Conservation (phyloP, 768 basidiomycete species). For the Lactarius deliciosus region DNA sequence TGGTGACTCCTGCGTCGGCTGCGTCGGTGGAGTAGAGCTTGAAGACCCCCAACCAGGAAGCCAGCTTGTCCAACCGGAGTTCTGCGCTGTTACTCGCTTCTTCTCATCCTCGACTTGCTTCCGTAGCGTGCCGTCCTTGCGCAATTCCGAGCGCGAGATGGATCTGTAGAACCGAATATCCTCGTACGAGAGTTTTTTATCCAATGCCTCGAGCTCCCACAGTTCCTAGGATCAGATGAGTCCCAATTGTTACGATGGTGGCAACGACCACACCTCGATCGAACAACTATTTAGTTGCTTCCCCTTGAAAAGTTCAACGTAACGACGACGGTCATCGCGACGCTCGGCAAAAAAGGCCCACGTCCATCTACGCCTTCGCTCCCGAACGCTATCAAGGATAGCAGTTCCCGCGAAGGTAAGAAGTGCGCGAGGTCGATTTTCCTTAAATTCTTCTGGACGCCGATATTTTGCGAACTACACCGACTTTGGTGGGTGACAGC, state of each 20-base stretch:
- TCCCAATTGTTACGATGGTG: constrained; percentile 10
- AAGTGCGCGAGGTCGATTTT: constrained; percentile 64
- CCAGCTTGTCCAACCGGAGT: constrained; percentile 68
- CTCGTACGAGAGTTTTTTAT: constrained; percentile 84
- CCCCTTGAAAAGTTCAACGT: constrained; percentile 83
- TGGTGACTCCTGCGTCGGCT: constrained; percentile 49
- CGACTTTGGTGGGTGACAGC: constrained; percentile 13
- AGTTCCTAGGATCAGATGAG: constrained; percentile 44
- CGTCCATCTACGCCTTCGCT: constrained; percentile 82
- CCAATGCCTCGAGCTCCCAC: constrained; percentile 58
- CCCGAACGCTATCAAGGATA: constrained; percentile 79
- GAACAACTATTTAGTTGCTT: constrained; percentile 55
- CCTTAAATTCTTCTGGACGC: constrained; percentile 56
- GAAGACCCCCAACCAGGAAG: constrained; percentile 66
- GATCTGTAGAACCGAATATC: constrained; percentile 98
- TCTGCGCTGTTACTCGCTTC: constrained; percentile 49
- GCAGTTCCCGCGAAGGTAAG: constrained; percentile 77
- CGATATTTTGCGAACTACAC: constrained; percentile 80
- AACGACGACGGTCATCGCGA: constrained; percentile 80
- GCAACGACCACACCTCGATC: constrained; percentile 48
- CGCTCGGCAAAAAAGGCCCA: constrained; percentile 90
- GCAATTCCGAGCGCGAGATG: constrained; percentile 82
- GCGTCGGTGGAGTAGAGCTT: constrained; percentile 29
- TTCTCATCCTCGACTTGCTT: constrained; percentile 68
- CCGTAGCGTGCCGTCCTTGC: constrained; percentile 75